A percentile compares a stretch with the other conserved stretches of the same genome.
Conservation (phyloP, 1,139 yeast species). For the Geotrichum histeridarum region DNA sequence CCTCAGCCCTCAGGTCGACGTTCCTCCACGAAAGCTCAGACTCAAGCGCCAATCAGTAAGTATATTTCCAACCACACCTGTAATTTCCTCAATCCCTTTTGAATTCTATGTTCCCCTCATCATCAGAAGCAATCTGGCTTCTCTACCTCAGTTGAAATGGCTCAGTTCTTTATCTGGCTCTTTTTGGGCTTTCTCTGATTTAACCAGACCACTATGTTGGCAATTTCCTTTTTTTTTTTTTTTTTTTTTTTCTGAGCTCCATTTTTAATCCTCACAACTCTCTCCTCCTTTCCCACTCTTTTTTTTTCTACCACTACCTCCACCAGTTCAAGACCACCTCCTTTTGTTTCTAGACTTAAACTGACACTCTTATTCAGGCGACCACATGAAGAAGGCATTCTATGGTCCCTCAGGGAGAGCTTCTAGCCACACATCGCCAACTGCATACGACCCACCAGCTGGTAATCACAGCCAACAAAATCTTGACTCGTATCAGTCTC, state of each 20-base stretch:
- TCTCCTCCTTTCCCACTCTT: background rate
- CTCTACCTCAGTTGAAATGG: too few species aligned
- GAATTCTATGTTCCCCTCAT: background rate
- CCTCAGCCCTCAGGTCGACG: background rate
- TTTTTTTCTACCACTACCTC: background rate
- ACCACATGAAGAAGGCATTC: slow-evolving; percentile 8
- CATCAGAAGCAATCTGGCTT: too few species aligned
- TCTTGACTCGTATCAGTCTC: background rate
- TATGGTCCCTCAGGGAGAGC: slow-evolving; percentile 5
- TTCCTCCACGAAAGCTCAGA: slow-evolving; percentile 1
- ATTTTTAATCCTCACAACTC: background rate
- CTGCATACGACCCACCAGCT: background rate
- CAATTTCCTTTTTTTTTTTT: slow-evolving; percentile 1
- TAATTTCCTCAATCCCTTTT: background rate
- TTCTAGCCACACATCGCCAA: background rate
- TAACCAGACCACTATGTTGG: background rate
- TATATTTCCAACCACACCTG: background rate
- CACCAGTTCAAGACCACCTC: background rate
- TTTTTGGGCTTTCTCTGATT: too few species aligned
- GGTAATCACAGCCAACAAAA: background rate
- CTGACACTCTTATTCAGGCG: background rate
- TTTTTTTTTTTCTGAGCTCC: background rate
- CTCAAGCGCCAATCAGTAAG: slow-evolving; percentile 6
- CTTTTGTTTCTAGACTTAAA: background rate
- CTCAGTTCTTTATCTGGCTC: too few species aligned